Evolutionary conservation across 1,284 basidiomycete species (phyloP), one percentile per base, ranked within the genome.

Genomic region (Wolfiporia cocos): DNA sequence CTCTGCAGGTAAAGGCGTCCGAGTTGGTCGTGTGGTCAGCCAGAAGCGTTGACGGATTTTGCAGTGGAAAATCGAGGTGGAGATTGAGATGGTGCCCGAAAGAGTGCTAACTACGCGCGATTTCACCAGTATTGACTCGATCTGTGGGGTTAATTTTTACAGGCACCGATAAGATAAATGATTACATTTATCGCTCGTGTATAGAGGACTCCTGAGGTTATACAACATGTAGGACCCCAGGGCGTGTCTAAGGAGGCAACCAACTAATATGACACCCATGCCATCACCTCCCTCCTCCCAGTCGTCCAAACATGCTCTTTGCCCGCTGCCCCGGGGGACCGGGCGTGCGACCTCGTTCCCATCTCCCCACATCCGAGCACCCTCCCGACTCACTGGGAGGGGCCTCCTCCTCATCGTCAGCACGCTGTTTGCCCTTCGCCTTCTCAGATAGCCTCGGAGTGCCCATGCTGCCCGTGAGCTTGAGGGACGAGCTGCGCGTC

Each of bases 41-140:
- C 52, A 44, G 45, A 42, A 31, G 49, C 44, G 53, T 56, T 56
- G 55, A 55, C 50, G 45, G 35, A 34, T 56, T 56, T 56, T 56
- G 55, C 55, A 51, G 52, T 48, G 51, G 44, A 51, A 54, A 56
- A 49, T 51, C 45, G 50, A 44, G 40, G 42, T 28, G 43, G 42
- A 43, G 37, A 42, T 31, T 24, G 47, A 41, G 45, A 29, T 29
- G 14, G 26, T 14, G 7, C 26, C 14, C 26, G n/a, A n/a, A n/a
- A n/a, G n/a, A n/a, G n/a, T n/a, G n/a, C n/a, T n/a, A n/a, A n/a
- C n/a, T n/a, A n/a, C n/a, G n/a, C n/a, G n/a, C n/a, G n/a, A n/a
- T n/a, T n/a, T n/a, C n/a, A n/a, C n/a, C n/a, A n/a, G n/a, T n/a
- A n/a, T n/a, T n/a, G n/a, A n/a, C n/a, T n/a, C n/a, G n/a, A n/a